Evolutionary conservation across 352 stramenopile species (phyloP).

Genomic region (Globisporangium spinosum): DNA sequence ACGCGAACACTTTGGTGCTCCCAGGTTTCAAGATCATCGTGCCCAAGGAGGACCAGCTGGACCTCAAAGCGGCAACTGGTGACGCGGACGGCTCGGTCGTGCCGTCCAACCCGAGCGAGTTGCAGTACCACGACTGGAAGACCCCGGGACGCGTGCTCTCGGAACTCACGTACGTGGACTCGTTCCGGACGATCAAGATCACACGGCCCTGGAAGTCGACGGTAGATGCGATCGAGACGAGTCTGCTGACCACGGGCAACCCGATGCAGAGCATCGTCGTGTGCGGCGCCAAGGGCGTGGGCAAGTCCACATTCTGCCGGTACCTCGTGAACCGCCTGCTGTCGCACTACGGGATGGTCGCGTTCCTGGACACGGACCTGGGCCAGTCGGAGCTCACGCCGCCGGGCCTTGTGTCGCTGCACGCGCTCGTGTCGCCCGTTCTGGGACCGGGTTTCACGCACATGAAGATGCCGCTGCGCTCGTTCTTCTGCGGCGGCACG

Average conservation of each 20-base stretch:
- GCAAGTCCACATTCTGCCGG: constrained; percentile 94
- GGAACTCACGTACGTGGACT: constrained; percentile 54
- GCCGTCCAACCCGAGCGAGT: background rate
- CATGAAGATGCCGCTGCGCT: constrained; percentile 73
- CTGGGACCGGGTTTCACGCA: constrained; percentile 91
- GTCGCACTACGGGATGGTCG: constrained; percentile 59
- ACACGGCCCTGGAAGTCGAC: constrained; percentile 54
- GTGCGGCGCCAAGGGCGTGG: constrained; percentile 93
- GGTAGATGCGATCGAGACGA: constrained; percentile 39
- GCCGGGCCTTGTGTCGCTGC: constrained; percentile 91
- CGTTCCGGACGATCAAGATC: constrained; percentile 60
- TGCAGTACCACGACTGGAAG: constrained; percentile 50
- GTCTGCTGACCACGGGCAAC: constrained; percentile 21
- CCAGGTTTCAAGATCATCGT: constrained; percentile 84
- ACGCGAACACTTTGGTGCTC: constrained; percentile 34
- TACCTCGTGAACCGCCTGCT: constrained; percentile 93
- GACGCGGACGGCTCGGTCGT: background rate
- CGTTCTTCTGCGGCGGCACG: constrained; percentile 72
- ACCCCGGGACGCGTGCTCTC: constrained; percentile 39
- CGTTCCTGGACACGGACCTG: constrained; percentile 94
- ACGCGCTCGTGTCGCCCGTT: constrained; percentile 84
- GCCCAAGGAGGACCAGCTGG: constrained; percentile 39
- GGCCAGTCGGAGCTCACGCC: constrained; percentile 94
- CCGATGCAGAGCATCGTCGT: constrained; percentile 76
- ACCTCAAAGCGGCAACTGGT: constrained; percentile 11